Evolutionary conservation across 768 basidiomycete genomes (phyloP).

Genomic region (Tricholoma hemisulphureum): DNA sequence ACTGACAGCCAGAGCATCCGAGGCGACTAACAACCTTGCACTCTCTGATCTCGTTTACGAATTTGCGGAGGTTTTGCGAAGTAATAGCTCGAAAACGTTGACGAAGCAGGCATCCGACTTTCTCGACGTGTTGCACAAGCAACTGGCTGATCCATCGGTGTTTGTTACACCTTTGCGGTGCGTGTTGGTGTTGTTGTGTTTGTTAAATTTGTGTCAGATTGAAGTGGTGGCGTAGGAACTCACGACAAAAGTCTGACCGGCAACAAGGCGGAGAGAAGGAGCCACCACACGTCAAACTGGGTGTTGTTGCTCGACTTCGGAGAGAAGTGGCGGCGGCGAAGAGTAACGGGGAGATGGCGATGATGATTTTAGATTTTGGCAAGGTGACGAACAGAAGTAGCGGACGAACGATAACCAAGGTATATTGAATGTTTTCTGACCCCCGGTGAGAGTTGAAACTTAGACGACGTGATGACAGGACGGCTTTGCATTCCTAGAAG

Average conservation of each 20-base stretch:
- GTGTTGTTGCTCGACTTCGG: conserved; percentile 56
- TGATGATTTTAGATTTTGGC: conserved; percentile 69
- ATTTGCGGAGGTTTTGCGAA: conserved; percentile 61
- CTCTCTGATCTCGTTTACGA: conserved; percentile 56
- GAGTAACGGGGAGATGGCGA: conserved; percentile 57
- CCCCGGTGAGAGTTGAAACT: neutral
- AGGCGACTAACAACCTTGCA: conserved; percentile 52
- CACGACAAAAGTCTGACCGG: conserved; percentile 35
- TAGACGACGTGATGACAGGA: conserved; percentile 35
- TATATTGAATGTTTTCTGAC: conserved; percentile 17
- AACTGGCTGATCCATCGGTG: conserved; percentile 66
- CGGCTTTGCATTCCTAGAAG: conserved; percentile 67
- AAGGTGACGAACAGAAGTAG: conserved; percentile 65
- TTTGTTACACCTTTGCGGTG: conserved; percentile 55
- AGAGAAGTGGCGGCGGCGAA: conserved; percentile 50
- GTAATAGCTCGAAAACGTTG: conserved; percentile 61
- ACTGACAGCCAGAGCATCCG: conserved; percentile 42
- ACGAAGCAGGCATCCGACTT: conserved; percentile 73
- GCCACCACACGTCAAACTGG: conserved; percentile 54
- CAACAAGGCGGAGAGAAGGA: conserved; percentile 41
- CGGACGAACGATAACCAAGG: conserved; percentile 74
- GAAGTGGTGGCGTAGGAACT: conserved; percentile 9
- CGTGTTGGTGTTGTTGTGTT: conserved; percentile 24
- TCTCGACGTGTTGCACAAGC: conserved; percentile 67
- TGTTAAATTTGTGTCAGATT: conserved; percentile 1